phyloP scores from a whole-genome alignment of 2,329 filamentous ascomycete genomes.

The Diaporthe nobilis region DNA sequence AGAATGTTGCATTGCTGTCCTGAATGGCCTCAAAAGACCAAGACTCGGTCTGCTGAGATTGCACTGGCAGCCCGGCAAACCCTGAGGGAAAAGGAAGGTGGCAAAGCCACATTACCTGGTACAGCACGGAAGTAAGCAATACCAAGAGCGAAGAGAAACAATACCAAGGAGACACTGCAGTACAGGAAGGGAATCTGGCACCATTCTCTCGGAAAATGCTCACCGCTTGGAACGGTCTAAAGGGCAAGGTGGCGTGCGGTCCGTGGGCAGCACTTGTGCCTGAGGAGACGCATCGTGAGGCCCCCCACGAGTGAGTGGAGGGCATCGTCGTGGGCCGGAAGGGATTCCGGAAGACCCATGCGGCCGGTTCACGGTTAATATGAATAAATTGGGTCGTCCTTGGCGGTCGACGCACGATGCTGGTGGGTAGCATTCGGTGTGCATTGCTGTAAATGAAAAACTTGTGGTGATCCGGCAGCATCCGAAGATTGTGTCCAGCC shows the following conservation, averaged over 20 bases:
- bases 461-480: slow-evolving; percentile 26
- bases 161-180: background rate
- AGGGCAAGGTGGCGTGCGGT: background rate
- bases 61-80: background rate
- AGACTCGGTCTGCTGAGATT: background rate
- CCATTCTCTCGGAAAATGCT: background rate
- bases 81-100: background rate
- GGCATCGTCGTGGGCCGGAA: background rate
- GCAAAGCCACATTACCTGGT: background rate
- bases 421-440: slow-evolving; percentile 1
- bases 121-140: background rate
- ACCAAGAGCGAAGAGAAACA: background rate
- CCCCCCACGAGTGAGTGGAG: background rate
- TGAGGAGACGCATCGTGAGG: background rate
- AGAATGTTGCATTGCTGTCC: background rate
- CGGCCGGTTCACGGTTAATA: slow-evolving; percentile 23
- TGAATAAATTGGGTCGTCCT: slow-evolving; percentile 3
- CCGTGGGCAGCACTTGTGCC: background rate
- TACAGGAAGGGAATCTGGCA: too few relatives aligned
- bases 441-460: slow-evolving; percentile 9
- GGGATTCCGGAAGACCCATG: slow-evolving; percentile 18
- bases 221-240: background rate
- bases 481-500: slow-evolving; percentile 21
- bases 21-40: background rate
- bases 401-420: slow-evolving; percentile 1